These are phyloP conservation scores for Atalantia buxifolia DNA, from an alignment of 345 rosid genomes.

Conservation along the genomic window DNA sequence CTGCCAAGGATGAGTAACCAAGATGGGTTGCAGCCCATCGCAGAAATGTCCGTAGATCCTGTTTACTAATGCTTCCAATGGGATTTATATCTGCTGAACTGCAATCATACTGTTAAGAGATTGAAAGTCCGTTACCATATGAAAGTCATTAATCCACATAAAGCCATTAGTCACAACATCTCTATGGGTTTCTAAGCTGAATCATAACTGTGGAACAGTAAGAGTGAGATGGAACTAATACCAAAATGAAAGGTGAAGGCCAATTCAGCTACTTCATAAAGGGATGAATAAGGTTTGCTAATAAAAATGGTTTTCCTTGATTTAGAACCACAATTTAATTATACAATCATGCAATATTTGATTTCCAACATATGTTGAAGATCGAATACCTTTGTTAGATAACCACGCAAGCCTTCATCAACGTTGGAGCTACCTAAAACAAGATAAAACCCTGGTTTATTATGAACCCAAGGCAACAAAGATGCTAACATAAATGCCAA, in stretches of 20 bases:
- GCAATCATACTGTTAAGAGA: slow-evolving; percentile 76
- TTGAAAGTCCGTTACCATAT: neutral
- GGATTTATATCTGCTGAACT: slow-evolving; percentile 98
- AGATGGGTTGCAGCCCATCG: slow-evolving; percentile 88
- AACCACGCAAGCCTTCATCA: slow-evolving; percentile 93
- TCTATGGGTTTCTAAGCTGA: neutral
- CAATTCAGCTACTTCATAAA: neutral
- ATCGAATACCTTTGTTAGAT: slow-evolving; percentile 73
- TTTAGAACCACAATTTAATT: neutral
- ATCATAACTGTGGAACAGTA: neutral
- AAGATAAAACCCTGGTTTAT: slow-evolving; percentile 82
- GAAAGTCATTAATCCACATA: neutral
- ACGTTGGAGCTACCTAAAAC: slow-evolving; percentile 95
- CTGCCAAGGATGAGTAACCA: slow-evolving; percentile 83
- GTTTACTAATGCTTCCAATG: slow-evolving; percentile 91
- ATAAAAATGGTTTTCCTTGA: neutral
- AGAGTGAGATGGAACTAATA: neutral
- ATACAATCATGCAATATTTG: neutral
- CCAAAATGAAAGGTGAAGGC: neutral
- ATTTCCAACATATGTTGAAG: neutral
- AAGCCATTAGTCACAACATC: neutral
- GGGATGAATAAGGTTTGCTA: neutral
- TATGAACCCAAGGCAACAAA: slow-evolving; percentile 95
- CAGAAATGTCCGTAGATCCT: slow-evolving; percentile 77
- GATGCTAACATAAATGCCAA: slow-evolving; percentile 90